These are phyloP conservation scores for Neopestalotiopsis clavispora DNA, from an alignment of 2,329 filamentous ascomycete genomes.

Conservation along the genomic window DNA sequence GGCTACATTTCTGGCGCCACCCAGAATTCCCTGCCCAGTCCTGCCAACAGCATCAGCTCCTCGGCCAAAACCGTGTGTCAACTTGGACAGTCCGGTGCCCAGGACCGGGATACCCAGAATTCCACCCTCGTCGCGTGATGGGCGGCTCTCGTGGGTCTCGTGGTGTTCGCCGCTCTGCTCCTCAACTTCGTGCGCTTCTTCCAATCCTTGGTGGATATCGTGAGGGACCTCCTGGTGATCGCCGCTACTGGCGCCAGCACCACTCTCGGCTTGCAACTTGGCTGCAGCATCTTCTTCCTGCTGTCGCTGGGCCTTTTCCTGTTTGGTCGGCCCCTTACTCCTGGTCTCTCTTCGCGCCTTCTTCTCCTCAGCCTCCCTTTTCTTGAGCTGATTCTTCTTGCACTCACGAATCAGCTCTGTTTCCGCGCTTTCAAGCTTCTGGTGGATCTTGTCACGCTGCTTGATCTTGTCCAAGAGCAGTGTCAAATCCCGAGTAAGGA, in stretches of 20 bases:
- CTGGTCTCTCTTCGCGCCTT: slow-evolving; percentile 59
- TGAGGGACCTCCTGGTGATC: slow-evolving; percentile 60
- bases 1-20: slow-evolving; percentile 50
- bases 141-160: slow-evolving; percentile 16
- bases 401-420: slow-evolving; percentile 82
- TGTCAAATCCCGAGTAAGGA: slow-evolving; percentile 92
- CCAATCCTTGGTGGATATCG: slow-evolving; percentile 46
- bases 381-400: slow-evolving; percentile 79
- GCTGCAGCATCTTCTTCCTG: slow-evolving; percentile 56
- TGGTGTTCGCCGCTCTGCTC: slow-evolving; percentile 22
- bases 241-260: slow-evolving; percentile 55
- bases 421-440: slow-evolving; percentile 78
- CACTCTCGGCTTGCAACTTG: slow-evolving; percentile 52
- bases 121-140: slow-evolving; percentile 24
- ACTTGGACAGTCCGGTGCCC: slow-evolving; percentile 47
- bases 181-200: slow-evolving; percentile 32
- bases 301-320: slow-evolving; percentile 52
- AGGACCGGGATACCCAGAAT: slow-evolving; percentile 37
- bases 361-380: slow-evolving; percentile 67
- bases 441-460: slow-evolving; percentile 72
- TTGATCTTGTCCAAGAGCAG: slow-evolving; percentile 84
- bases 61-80: slow-evolving; percentile 56
- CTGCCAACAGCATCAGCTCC: slow-evolving; percentile 46
- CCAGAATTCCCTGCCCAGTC: slow-evolving; percentile 49
- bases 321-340: slow-evolving; percentile 54